A percentile compares a stretch with the other conserved stretches of the same genome.
Evolutionary conservation across 192 early-diverging fungal genomes (phyloP).

Genomic region (Irineochytrium annulatum): DNA sequence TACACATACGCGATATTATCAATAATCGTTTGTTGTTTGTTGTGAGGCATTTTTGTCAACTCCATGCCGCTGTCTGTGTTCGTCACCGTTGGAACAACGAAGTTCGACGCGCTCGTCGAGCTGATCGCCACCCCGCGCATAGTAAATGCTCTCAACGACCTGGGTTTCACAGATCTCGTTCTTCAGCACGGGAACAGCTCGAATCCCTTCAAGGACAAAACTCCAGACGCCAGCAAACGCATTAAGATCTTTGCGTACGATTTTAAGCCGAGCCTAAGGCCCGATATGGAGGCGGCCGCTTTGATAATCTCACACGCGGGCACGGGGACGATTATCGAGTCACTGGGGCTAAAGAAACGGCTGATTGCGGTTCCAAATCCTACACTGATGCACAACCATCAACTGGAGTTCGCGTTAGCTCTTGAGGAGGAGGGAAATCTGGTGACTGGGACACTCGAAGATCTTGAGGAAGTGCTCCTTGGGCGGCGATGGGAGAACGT

Average conservation of each 20-base stretch:
- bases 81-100: conserved; percentile 90
- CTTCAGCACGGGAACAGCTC: conserved; percentile 65
- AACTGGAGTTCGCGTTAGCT: conserved; percentile 72
- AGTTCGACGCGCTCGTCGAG: conserved; percentile 72
- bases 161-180: conserved; percentile 51
- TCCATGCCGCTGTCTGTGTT: too few species aligned
- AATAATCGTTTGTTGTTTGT: too few species aligned
- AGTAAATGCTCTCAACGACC: conserved; percentile 38
- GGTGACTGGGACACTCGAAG: background rate
- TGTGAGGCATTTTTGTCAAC: too few species aligned
- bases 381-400: conserved; percentile 82
- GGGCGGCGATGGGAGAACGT: background rate
- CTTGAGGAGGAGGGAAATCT: conserved; percentile 29
- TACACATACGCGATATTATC: too few species aligned
- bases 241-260: conserved; percentile 46
- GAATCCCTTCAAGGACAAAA: background rate
- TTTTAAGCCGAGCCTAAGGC: conserved; percentile 51
- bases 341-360: conserved; percentile 52
- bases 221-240: conserved; percentile 1
- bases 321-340: conserved; percentile 82
- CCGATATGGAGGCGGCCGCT: conserved; percentile 60
- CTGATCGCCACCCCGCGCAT: conserved; percentile 42
- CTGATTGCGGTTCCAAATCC: conserved; percentile 73
- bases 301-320: conserved; percentile 84
- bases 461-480: background rate